phyloP scores from a whole-genome alignment of 768 basidiomycete species.

The Suillus clintonianus region DNA sequence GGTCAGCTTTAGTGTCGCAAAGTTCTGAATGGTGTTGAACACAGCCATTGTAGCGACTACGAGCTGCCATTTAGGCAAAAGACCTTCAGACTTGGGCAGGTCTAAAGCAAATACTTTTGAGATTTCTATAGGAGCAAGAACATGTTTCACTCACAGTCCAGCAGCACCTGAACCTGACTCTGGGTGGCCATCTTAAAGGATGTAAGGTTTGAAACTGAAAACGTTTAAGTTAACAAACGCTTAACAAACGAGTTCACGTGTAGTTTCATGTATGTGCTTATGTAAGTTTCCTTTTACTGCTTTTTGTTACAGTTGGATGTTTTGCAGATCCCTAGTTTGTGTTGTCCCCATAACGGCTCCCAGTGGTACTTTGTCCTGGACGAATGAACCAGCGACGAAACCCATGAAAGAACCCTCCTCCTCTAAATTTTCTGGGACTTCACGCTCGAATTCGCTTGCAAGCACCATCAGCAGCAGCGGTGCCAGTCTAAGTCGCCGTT shows the following conservation, averaged over 20 bases:
- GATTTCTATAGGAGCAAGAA: not conserved
- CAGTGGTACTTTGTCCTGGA: conserved; percentile 19
- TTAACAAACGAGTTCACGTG: conserved; percentile 18
- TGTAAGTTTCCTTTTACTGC: conserved; percentile 27
- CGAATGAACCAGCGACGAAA: conserved; percentile 20
- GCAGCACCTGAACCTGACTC: conserved; percentile 16
- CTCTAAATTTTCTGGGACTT: conserved; percentile 27
- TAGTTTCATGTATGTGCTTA: conserved; percentile 16
- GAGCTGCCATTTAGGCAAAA: conserved; percentile 88
- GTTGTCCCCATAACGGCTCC: conserved; percentile 10
- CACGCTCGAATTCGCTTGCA: conserved; percentile 34
- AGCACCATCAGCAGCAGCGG: conserved; percentile 50
- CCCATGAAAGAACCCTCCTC: conserved; percentile 34
- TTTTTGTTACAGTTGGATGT: conserved; percentile 13
- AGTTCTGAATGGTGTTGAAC: conserved; percentile 88
- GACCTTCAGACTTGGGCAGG: conserved; percentile 66
- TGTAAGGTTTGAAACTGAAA: not conserved
- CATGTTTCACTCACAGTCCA: conserved; percentile 21
- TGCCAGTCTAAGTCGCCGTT: conserved; percentile 52
- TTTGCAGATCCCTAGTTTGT: conserved; percentile 14
- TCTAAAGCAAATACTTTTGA: conserved; percentile 36
- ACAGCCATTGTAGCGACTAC: conserved; percentile 74
- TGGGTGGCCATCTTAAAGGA: conserved; percentile 11
- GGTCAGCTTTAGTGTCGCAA: conserved; percentile 74
- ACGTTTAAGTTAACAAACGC: not conserved